These are phyloP conservation scores for Voacanga thouarsii DNA, from an alignment of 257 asterid species.

Conservation along the genomic window DNA sequence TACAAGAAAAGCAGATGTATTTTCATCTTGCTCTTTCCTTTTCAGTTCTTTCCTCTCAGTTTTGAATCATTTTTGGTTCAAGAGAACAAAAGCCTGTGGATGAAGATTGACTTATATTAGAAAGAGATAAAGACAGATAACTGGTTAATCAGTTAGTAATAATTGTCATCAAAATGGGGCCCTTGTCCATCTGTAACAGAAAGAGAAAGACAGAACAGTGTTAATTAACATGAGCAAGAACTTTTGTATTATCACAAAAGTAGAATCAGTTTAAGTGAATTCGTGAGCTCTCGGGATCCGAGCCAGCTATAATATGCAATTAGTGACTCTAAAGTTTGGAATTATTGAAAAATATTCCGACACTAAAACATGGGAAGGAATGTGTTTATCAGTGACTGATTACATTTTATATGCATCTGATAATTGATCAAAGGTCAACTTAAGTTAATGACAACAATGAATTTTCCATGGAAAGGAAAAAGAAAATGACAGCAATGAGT, in stretches of 20 bases:
- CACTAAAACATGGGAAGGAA: slow-evolving; percentile 63
- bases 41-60: slow-evolving; percentile 6
- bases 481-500: slow-evolving; percentile 1
- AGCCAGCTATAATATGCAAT: slow-evolving; percentile 40
- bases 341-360: slow-evolving; percentile 41
- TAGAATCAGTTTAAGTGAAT: slow-evolving; percentile 30
- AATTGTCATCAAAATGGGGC: slow-evolving; percentile 38
- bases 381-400: slow-evolving; percentile 41
- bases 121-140: slow-evolving; percentile 22
- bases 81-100: slow-evolving; percentile 26
- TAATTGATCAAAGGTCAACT: slow-evolving; percentile 53
- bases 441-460: slow-evolving; percentile 5
- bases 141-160: slow-evolving; percentile 47
- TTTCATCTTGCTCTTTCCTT: slow-evolving; percentile 28
- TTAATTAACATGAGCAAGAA: slow-evolving; percentile 14
- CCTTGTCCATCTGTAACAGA: slow-evolving; percentile 43
- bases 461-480: background rate
- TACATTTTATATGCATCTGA: slow-evolving; percentile 27
- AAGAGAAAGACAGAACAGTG: slow-evolving; percentile 2
- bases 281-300: slow-evolving; percentile 55
- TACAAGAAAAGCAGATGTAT: slow-evolving; percentile 29
- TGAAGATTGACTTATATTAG: slow-evolving; percentile 34
- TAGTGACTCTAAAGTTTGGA: slow-evolving; percentile 56
- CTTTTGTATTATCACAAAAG: slow-evolving; percentile 39
- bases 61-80: slow-evolving; percentile 39